phyloP scores from a whole-genome alignment of 2,329 filamentous ascomycete genomes.

The Pseudogymnoascus sp. region DNA sequence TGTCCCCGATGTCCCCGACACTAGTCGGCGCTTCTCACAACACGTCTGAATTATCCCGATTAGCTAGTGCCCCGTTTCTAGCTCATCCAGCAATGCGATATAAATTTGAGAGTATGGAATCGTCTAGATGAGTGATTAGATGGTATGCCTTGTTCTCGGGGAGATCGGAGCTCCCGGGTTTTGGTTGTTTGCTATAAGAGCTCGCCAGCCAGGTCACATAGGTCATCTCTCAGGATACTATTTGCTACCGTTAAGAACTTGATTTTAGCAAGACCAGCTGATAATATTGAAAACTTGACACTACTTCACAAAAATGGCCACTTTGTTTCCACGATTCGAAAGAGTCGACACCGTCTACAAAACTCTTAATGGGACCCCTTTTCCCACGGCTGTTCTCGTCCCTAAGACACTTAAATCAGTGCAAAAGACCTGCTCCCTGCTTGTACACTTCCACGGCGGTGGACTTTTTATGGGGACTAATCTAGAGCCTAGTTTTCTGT shows the following conservation, averaged over 20 bases:
- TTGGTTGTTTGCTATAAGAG: neutral
- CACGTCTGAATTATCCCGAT: neutral
- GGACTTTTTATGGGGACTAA: neutral
- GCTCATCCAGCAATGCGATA: neutral
- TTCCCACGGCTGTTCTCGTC: neutral
- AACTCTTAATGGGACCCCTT: neutral
- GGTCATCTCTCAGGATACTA: neutral
- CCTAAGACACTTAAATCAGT: neutral
- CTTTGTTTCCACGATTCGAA: neutral
- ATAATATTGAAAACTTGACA: neutral
- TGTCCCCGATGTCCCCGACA: neutral
- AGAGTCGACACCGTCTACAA: neutral
- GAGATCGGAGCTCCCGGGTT: neutral
- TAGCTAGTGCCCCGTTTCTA: neutral
- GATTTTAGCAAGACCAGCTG: neutral
- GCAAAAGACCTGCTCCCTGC: neutral
- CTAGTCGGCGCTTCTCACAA: neutral
- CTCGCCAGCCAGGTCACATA: neutral
- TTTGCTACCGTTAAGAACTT: neutral
- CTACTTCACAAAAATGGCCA: neutral
- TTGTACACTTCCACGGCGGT: neutral
- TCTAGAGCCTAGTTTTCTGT: conserved; percentile 7
- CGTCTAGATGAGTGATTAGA: neutral
- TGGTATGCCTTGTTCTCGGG: neutral
- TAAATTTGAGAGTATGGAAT: neutral